Evolutionary conservation across 768 basidiomycete species (phyloP).

Genomic region (Dentipellis sp.): DNA sequence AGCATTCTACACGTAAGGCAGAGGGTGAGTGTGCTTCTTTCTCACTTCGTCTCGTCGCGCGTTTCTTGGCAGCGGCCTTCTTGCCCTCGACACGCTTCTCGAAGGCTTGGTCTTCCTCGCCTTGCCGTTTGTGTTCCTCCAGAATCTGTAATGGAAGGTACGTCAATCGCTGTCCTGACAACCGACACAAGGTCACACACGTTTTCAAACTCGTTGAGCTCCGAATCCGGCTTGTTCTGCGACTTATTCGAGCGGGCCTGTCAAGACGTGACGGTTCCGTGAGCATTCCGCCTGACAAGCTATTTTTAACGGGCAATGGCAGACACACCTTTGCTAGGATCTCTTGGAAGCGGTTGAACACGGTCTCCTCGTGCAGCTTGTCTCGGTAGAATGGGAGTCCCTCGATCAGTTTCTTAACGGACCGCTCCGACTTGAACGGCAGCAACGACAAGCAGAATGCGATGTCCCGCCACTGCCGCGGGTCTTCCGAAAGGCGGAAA

Average conservation of each 20-base stretch:
- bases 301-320: not conserved
- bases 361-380: slow-evolving; percentile 83
- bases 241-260: slow-evolving; percentile 87
- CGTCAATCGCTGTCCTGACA: too few species aligned
- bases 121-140: slow-evolving; percentile 73
- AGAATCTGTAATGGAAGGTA: slow-evolving; percentile 52
- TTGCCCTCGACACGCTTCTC: slow-evolving; percentile 81
- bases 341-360: slow-evolving; percentile 77
- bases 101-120: slow-evolving; percentile 85
- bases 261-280: not conserved
- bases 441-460: slow-evolving; percentile 90
- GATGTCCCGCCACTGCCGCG: slow-evolving; percentile 96
- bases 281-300: not conserved
- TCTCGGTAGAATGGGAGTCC: slow-evolving; percentile 90
- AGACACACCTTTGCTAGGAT: slow-evolving; percentile 73
- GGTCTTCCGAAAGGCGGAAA: slow-evolving; percentile 80
- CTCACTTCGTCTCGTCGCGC: slow-evolving; percentile 42
- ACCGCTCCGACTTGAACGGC: slow-evolving; percentile 95
- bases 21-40: not conserved
- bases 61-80: slow-evolving; percentile 71
- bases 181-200: slow-evolving; percentile 25
- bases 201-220: slow-evolving; percentile 90
- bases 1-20: not conserved
- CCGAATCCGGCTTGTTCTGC: slow-evolving; percentile 85
- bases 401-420: slow-evolving; percentile 93